These are phyloP conservation scores for Coprinopsis strossmayeri DNA, from an alignment of 768 basidiomycete species.

Conservation along the genomic window DNA sequence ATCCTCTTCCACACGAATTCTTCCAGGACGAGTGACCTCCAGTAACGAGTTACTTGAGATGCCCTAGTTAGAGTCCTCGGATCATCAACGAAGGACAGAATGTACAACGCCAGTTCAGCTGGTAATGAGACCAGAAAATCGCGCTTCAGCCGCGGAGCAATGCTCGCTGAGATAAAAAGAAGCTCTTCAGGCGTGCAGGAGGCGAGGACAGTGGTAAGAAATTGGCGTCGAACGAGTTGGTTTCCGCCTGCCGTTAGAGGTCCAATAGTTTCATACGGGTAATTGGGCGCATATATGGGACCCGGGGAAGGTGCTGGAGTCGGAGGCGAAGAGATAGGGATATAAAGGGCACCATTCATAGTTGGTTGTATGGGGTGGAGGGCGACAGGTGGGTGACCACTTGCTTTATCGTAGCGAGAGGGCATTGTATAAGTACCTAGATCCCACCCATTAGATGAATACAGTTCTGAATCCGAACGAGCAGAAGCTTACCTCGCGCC, in stretches of 20 bases:
- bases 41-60: conserved; percentile 61
- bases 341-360: conserved; percentile 25
- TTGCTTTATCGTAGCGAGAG: not conserved
- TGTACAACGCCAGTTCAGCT: conserved; percentile 65
- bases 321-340: conserved; percentile 51
- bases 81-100: conserved; percentile 73
- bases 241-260: conserved; percentile 16
- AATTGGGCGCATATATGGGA: conserved; percentile 16
- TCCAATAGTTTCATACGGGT: conserved; percentile 16
- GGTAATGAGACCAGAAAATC: conserved; percentile 42
- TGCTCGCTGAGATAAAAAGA: conserved; percentile 58
- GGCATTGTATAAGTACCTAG: not conserved
- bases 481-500: not conserved
- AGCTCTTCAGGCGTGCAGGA: conserved; percentile 57
- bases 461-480: not conserved
- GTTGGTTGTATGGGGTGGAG: not conserved
- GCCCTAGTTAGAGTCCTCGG: conserved; percentile 65
- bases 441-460: not conserved
- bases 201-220: conserved; percentile 42
- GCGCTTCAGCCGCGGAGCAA: conserved; percentile 57
- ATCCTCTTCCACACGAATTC: conserved; percentile 78
- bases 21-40: conserved; percentile 65
- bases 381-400: not conserved
- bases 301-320: conserved; percentile 59
- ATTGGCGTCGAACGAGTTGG: conserved; percentile 39